Evolutionary conservation across 2,329 filamentous ascomycete genomes (phyloP).

Genomic region (Parastagonospora avenae): DNA sequence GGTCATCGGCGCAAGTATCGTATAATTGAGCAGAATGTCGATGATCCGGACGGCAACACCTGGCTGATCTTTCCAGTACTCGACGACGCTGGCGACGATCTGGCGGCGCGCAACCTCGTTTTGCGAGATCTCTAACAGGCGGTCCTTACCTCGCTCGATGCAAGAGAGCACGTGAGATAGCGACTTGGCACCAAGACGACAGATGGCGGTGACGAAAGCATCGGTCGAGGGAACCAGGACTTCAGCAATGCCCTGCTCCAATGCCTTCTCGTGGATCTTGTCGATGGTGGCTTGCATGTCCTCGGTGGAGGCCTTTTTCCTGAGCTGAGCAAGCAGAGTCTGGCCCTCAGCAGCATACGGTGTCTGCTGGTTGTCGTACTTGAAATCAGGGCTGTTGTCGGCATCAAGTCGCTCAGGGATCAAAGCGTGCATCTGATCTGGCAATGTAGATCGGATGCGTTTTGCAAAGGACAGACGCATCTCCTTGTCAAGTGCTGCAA

Average conservation of each 20-base stretch:
- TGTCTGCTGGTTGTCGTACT: constrained; percentile 75
- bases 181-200: constrained; percentile 92
- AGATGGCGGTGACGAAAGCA: constrained; percentile 90
- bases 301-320: constrained; percentile 82
- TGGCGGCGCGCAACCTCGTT: constrained; percentile 77
- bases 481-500: constrained; percentile 91
- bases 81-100: constrained; percentile 87
- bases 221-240: constrained; percentile 87
- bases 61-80: constrained; percentile 91
- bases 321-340: constrained; percentile 77
- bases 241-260: constrained; percentile 70
- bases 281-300: constrained; percentile 84
- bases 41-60: constrained; percentile 91
- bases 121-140: constrained; percentile 78
- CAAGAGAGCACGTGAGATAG: constrained; percentile 94
- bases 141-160: constrained; percentile 92
- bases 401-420: constrained; percentile 89
- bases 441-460: constrained; percentile 91
- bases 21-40: constrained; percentile 97
- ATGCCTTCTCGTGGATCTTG: constrained; percentile 78
- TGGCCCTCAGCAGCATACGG: constrained; percentile 86
- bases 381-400: constrained; percentile 93
- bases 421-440: constrained; percentile 77
- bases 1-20: constrained; percentile 82
- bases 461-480: constrained; percentile 95